phyloP scores from a whole-genome alignment of 148 eudicot species.

The Simmondsia chinensis region DNA sequence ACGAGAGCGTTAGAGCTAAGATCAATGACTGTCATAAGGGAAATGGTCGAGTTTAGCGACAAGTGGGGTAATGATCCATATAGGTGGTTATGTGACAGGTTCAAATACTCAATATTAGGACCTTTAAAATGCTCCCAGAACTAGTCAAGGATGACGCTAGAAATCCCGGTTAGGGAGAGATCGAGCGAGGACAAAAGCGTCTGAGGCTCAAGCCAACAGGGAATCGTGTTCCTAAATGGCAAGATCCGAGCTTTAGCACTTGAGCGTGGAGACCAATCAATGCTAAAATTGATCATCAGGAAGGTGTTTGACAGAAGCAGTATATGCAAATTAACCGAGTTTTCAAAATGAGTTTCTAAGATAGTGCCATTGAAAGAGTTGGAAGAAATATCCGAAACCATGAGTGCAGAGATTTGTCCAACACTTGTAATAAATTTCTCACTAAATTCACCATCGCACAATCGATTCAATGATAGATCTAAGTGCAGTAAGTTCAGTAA shows the following conservation, averaged over 20 bases:
- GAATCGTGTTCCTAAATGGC: constrained; percentile 23
- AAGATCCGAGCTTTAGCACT: constrained; percentile 18
- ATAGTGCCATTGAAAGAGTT: constrained; percentile 18
- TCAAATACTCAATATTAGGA: constrained; percentile 13
- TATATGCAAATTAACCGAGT: constrained; percentile 8
- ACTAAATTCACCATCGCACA: no score
- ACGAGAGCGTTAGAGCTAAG: constrained; percentile 23
- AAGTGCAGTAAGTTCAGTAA: neutral
- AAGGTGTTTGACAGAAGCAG: constrained; percentile 9
- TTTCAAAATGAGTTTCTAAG: constrained; percentile 20
- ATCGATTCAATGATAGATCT: no score
- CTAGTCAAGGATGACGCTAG: constrained; percentile 20
- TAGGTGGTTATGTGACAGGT: constrained; percentile 25
- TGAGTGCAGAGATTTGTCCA: constrained; percentile 17
- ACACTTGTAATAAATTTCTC: no score
- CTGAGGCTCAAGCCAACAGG: constrained; percentile 23
- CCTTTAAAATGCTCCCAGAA: constrained; percentile 18
- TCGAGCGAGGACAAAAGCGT: constrained; percentile 8
- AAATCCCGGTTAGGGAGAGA: constrained; percentile 15
- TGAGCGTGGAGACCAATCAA: constrained; percentile 21
- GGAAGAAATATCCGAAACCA: constrained; percentile 14
- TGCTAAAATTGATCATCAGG: constrained; percentile 14
- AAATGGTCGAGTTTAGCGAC: constrained; percentile 8
- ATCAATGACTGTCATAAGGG: constrained; percentile 16
- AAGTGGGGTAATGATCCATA: constrained; percentile 14